phyloP scores from a whole-genome alignment of 2,329 filamentous ascomycete species.

The Colletotrichum godetiae region DNA sequence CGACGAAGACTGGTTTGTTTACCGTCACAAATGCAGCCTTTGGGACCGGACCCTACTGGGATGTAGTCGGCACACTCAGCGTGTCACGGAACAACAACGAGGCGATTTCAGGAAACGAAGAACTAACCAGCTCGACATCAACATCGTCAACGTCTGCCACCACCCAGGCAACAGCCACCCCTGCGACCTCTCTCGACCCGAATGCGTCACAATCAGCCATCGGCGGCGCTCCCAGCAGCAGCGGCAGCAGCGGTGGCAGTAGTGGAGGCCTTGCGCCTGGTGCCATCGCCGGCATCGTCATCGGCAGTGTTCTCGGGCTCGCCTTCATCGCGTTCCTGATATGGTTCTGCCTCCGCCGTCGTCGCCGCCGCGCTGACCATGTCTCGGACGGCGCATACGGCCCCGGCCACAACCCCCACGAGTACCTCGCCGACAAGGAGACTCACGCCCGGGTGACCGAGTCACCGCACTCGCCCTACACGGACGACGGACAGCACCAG shows the following conservation, averaged over 20 bases:
- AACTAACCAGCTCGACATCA: too few species aligned
- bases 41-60: too few species aligned
- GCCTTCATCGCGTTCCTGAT: slow-evolving; percentile 50
- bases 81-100: too few species aligned
- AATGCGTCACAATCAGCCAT: neutral
- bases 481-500: slow-evolving; percentile 50
- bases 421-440: slow-evolving; percentile 61
- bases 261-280: slow-evolving; percentile 49
- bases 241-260: neutral
- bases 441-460: slow-evolving; percentile 49
- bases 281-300: slow-evolving; percentile 60
- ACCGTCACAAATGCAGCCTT: too few species aligned
- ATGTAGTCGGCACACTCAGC: too few species aligned
- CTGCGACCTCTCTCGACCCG: neutral
- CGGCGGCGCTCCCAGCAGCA: neutral
- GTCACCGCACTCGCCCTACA: slow-evolving; percentile 56
- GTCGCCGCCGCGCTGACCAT: slow-evolving; percentile 42
- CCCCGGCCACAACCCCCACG: slow-evolving; percentile 42
- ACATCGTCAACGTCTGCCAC: neutral
- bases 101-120: too few species aligned
- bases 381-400: slow-evolving; percentile 42
- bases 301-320: slow-evolving; percentile 53
- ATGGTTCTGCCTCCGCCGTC: slow-evolving; percentile 58
- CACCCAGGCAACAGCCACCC: neutral
- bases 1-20: too few species aligned